Percentiles rank a stretch among this genome's conserved stretches.
Conservation (phyloP, 2,329 filamentous ascomycete species). For the Pseudogymnoascus sp. region DNA sequence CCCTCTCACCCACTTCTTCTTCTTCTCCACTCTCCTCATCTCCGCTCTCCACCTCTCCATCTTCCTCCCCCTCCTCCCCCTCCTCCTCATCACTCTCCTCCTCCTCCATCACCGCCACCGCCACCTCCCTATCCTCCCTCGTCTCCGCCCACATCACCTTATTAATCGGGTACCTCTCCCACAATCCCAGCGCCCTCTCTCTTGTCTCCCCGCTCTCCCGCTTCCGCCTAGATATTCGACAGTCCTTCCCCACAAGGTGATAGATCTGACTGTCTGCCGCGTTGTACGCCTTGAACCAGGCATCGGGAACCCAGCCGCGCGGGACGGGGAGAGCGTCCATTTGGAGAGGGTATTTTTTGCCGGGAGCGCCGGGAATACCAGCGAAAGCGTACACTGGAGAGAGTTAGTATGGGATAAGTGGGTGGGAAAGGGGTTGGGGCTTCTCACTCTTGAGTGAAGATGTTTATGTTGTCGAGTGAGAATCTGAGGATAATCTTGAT, state of each 20-base stretch:
- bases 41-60: not conserved
- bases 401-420: not conserved
- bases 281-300: conserved; percentile 5
- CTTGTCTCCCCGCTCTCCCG: conserved; percentile 2
- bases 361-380: not conserved
- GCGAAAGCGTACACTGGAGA: not conserved
- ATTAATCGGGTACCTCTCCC: conserved; percentile 1
- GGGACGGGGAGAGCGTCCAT: conserved; percentile 5
- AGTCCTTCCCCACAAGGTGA: not conserved
- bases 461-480: not conserved
- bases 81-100: not conserved
- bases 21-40: not conserved
- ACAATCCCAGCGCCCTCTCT: conserved; percentile 5
- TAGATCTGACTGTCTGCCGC: conserved; percentile 3
- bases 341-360: conserved; percentile 3
- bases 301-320: not conserved
- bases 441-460: not conserved
- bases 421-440: not conserved
- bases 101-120: not conserved
- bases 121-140: not conserved
- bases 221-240: not conserved
- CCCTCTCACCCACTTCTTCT: not conserved
- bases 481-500: not conserved
- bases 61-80: not conserved
- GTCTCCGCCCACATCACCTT: conserved; percentile 1